Evolutionary conservation across 2,329 filamentous ascomycete species (phyloP).

Genomic region (Knufia fluminis): DNA sequence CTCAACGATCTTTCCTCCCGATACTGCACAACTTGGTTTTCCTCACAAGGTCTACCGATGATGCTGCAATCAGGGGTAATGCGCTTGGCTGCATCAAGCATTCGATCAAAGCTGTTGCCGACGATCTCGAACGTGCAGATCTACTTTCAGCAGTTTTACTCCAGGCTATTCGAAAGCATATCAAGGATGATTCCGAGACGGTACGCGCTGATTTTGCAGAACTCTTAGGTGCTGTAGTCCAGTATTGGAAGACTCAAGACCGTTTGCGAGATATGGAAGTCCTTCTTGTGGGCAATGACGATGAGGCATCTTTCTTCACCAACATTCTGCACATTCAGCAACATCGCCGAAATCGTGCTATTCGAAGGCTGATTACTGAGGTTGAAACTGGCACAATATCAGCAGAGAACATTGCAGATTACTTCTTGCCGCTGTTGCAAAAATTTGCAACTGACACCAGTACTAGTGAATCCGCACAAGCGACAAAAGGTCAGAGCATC

Average conservation of each 20-base stretch:
- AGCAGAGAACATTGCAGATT: conserved; percentile 70
- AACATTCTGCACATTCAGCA: conserved; percentile 87
- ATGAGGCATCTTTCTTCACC: conserved; percentile 80
- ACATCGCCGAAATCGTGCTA: conserved; percentile 71
- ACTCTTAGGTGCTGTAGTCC: conserved; percentile 69
- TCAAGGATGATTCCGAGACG: conserved; percentile 69
- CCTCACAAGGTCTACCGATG: conserved; percentile 75
- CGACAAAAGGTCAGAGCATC: conserved; percentile 78
- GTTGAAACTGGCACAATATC: conserved; percentile 56
- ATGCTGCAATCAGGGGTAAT: conserved; percentile 75
- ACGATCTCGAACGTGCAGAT: conserved; percentile 40
- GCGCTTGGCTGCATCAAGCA: conserved; percentile 71
- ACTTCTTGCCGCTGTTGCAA: conserved; percentile 85
- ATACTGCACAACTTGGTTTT: conserved; percentile 83
- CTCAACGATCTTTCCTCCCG: conserved; percentile 63
- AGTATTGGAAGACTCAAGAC: conserved; percentile 58
- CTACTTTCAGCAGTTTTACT: conserved; percentile 50
- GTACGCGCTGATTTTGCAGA: conserved; percentile 74
- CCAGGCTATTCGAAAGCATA: conserved; percentile 65
- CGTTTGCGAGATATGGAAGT: conserved; percentile 64
- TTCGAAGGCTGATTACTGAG: conserved; percentile 64
- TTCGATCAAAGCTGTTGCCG: conserved; percentile 59
- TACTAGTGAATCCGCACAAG: conserved; percentile 68
- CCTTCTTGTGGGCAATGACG: conserved; percentile 62
- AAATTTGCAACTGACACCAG: conserved; percentile 83